A percentile compares a stretch with the other conserved stretches of the same genome.
These are phyloP conservation scores for Dimocarpus longan DNA, from an alignment of 345 rosid genomes.

Conservation along the genomic window DNA sequence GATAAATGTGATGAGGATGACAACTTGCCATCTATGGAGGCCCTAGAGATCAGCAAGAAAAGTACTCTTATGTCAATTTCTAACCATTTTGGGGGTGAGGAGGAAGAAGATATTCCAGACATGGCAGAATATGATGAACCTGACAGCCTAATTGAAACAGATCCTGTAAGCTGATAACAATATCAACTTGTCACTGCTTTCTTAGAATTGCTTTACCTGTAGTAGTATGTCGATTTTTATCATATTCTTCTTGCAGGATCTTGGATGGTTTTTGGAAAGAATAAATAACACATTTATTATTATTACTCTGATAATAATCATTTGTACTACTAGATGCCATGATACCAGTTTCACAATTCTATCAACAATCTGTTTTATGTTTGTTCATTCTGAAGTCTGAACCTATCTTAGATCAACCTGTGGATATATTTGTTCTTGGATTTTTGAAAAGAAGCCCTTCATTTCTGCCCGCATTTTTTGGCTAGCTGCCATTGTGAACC, in stretches of 20 bases:
- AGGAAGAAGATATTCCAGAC: conserved; percentile 94
- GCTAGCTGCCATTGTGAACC: background rate
- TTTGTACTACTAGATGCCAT: background rate
- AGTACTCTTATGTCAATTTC: conserved; percentile 65
- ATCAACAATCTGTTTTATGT: background rate
- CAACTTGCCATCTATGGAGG: conserved; percentile 88
- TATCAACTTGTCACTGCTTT: background rate
- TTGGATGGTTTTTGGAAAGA: background rate
- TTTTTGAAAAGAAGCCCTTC: background rate
- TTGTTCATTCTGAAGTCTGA: background rate
- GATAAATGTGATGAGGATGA: conserved; percentile 78
- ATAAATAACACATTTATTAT: background rate
- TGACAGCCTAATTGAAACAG: conserved; percentile 68
- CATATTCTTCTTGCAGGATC: background rate
- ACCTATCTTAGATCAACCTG: background rate
- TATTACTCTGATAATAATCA: background rate
- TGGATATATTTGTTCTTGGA: background rate
- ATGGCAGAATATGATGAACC: conserved; percentile 87
- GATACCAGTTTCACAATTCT: background rate
- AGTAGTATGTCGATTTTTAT: background rate
- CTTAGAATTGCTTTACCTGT: background rate
- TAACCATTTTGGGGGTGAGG: conserved; percentile 78
- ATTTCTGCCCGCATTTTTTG: background rate
- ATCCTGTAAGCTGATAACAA: conserved; percentile 52
- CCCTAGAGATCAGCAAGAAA: conserved; percentile 61